Conservation (phyloP, 495 filamentous ascomycete genomes). For the Aspergillus kassunensis region DNA sequence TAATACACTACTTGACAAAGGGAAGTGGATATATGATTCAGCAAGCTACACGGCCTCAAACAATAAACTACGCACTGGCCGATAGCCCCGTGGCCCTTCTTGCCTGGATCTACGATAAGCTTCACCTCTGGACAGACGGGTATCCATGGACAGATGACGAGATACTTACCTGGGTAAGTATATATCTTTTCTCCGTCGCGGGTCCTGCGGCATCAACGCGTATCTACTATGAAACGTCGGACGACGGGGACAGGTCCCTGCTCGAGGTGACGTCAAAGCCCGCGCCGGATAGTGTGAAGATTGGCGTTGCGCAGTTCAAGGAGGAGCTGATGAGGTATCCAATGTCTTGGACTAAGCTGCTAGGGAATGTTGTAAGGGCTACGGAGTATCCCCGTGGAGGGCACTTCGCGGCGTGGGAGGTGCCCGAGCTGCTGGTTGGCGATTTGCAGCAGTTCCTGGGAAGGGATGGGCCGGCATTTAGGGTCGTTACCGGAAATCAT, state of each 20-base stretch:
- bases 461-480: conserved; percentile 37
- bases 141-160: conserved; percentile 54
- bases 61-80: conserved; percentile 44
- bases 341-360: conserved; percentile 34
- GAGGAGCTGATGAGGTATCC: conserved; percentile 41
- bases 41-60: conserved; percentile 49
- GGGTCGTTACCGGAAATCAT: conserved; percentile 31
- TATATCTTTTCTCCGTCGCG: conserved; percentile 50
- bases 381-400: conserved; percentile 42
- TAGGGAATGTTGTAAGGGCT: conserved; percentile 41
- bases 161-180: conserved; percentile 51
- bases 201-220: conserved; percentile 46
- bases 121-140: conserved; percentile 47
- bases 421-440: conserved; percentile 37
- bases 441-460: conserved; percentile 43
- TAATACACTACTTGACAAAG: conserved; percentile 30
- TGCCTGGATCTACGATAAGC: conserved; percentile 54
- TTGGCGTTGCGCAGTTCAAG: conserved; percentile 42
- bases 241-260: conserved; percentile 15
- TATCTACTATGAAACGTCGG: conserved; percentile 48
- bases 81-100: conserved; percentile 50
- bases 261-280: background rate
- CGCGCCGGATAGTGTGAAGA: conserved; percentile 28
- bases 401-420: conserved; percentile 52
- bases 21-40: conserved; percentile 43